These are phyloP conservation scores for Aspergillus sp. DNA, from an alignment of 2,329 filamentous ascomycete genomes.

Conservation along the genomic window DNA sequence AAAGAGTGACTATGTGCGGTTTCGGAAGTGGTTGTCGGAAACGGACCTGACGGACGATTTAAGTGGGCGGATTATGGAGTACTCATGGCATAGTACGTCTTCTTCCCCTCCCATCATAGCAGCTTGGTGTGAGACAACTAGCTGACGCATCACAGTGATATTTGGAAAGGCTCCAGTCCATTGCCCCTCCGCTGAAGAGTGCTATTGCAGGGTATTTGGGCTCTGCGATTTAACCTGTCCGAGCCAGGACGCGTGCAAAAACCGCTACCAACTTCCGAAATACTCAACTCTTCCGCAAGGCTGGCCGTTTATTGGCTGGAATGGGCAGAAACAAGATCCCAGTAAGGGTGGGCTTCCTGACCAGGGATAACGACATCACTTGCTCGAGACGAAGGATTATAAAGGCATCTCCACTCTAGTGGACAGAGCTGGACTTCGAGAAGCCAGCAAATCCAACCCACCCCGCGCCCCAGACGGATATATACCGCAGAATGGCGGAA, in stretches of 20 bases:
- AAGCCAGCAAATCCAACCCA: background rate
- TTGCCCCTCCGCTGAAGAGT: constrained; percentile 61
- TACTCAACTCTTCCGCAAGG: constrained; percentile 59
- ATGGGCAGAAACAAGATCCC: constrained; percentile 37
- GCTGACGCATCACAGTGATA: constrained; percentile 47
- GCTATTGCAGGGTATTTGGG: constrained; percentile 68
- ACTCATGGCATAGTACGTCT: constrained; percentile 59
- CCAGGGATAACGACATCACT: constrained; percentile 16
- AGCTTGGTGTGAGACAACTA: background rate
- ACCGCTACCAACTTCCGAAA: constrained; percentile 60
- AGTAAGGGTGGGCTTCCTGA: constrained; percentile 31
- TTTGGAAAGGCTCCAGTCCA: constrained; percentile 59
- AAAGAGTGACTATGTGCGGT: constrained; percentile 50
- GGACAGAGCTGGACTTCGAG: background rate
- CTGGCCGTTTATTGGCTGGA: constrained; percentile 62
- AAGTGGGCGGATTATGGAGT: constrained; percentile 57
- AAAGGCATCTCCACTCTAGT: background rate
- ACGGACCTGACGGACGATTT: constrained; percentile 50
- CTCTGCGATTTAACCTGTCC: constrained; percentile 52
- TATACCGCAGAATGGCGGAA: background rate
- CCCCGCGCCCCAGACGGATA: background rate
- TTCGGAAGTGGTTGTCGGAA: constrained; percentile 50
- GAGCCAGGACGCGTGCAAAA: constrained; percentile 50
- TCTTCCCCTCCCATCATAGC: constrained; percentile 14
- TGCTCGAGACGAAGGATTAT: background rate